Evolutionary conservation across 129 eudicot genomes (phyloP), one percentile per base, ranked within the genome.

Genomic region (Scalesia atractyloides): DNA sequence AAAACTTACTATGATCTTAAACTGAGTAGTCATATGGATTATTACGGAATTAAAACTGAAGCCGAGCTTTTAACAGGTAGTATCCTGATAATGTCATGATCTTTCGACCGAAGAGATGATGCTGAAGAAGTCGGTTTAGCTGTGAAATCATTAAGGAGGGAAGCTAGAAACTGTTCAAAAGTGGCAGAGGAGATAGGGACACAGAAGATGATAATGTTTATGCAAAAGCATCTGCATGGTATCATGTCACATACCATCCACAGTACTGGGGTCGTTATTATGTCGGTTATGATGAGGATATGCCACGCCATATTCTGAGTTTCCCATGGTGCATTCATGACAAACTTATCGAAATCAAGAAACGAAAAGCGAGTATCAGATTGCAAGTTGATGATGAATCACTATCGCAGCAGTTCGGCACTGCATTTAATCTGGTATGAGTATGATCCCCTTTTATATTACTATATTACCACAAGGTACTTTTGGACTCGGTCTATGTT

Each of bases 141-240:
- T 11, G 86, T 90, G 72, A 85, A 84, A 79, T 70, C 91, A 3
- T 62, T 90, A 74, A 85, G 89, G 69, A 90, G 83, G 54, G 89
- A 90, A 72, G 97, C 95, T 3, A 71, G 95, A 56, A 72, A 75
- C 7, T 83, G 91, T 85, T 90, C 71, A 82, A 69, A 49, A 68
- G 76, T 13, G 75, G 57, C 11, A 77, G 80, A 19, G 61, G 69
- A 2, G 88, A 81, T 13, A 7, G 20, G 0, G 79, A 70, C 57
- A 47, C 20, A 11, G 77, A 6, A 6, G 18, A 43, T 67, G 84
- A 80, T 54, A 77, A 84, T 48, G 24, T 75, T n/a, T 72, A 79
- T 39, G 89, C 91, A 56, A 91, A 83, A 73, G 97, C 95, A 4
- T 91, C 95, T 0, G 95, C 97, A 11, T 91, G 97, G 95, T 91